These are phyloP conservation scores for Leishmania lainsoni DNA, from an alignment of 208 protist species.

Conservation along the genomic window DNA sequence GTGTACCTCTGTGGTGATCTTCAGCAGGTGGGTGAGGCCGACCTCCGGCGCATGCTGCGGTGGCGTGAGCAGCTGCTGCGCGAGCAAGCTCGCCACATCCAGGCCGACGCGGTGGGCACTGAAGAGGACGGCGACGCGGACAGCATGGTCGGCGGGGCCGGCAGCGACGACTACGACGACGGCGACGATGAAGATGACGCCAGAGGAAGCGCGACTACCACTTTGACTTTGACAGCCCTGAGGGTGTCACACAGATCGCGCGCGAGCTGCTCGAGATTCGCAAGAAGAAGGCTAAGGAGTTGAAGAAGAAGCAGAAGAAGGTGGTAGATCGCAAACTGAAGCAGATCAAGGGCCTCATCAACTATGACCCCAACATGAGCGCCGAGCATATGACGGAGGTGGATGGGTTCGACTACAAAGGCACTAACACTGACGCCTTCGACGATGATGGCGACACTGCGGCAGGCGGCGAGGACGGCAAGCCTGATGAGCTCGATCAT, in stretches of 20 bases:
- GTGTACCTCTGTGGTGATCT: constrained; percentile 92
- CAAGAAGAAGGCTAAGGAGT: constrained; percentile 82
- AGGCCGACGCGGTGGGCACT: constrained; percentile 15
- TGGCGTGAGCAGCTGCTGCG: constrained; percentile 92
- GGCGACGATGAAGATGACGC: constrained; percentile 32
- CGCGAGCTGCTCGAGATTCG: constrained; percentile 84
- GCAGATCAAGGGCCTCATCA: constrained; percentile 92
- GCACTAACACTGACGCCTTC: constrained; percentile 21
- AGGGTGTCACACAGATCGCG: constrained; percentile 83
- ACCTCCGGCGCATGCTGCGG: constrained; percentile 92
- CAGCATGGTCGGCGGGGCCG: constrained; percentile 33
- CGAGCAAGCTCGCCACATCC: constrained; percentile 48
- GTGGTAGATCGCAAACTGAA: constrained; percentile 92
- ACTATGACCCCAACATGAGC: constrained; percentile 87
- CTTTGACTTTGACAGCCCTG: constrained; percentile 82
- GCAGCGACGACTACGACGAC: constrained; percentile 26
- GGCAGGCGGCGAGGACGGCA: constrained; percentile 10
- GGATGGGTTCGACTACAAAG: constrained; percentile 56
- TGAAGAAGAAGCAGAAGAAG: constrained; percentile 94
- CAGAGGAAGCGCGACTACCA: constrained; percentile 38
- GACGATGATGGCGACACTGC: constrained; percentile 26
- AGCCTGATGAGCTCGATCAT: constrained; percentile 53
- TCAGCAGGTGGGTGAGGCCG: constrained; percentile 94
- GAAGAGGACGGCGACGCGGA: constrained; percentile 31
- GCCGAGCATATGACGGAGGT: constrained; percentile 74